phyloP scores from a whole-genome alignment of 2,329 filamentous ascomycete genomes.

The Oidium heveae region DNA sequence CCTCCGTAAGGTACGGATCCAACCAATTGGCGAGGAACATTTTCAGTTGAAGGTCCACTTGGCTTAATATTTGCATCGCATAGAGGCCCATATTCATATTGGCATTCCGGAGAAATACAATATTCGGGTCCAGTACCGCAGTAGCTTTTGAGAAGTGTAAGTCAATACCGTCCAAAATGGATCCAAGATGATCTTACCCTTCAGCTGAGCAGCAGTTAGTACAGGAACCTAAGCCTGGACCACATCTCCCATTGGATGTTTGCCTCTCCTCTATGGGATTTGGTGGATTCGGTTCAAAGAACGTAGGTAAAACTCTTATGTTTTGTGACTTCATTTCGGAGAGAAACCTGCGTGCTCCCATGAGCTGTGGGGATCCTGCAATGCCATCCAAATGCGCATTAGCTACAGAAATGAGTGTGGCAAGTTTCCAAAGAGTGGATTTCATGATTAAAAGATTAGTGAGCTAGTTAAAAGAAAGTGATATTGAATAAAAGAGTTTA shows the following conservation, averaged over 20 bases:
- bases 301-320: conserved; percentile 2
- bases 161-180: neutral
- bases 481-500: no score
- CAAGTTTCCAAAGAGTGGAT: neutral
- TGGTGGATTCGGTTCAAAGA: neutral
- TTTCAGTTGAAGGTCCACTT: conserved; percentile 27
- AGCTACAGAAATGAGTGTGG: conserved; percentile 4
- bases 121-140: conserved; percentile 18
- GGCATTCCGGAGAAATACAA: conserved; percentile 35
- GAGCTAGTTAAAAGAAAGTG: no score
- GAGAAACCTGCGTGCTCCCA: conserved; percentile 10
- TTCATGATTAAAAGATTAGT: neutral
- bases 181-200: conserved; percentile 6
- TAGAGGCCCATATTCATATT: conserved; percentile 31
- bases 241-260: conserved; percentile 7
- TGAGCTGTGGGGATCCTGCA: conserved; percentile 6
- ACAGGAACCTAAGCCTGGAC: conserved; percentile 9
- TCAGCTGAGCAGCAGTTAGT: conserved; percentile 10
- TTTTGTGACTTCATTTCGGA: conserved; percentile 8
- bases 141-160: conserved; percentile 4
- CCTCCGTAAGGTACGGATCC: conserved; percentile 31
- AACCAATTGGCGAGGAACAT: conserved; percentile 22
- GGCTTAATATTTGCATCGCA: conserved; percentile 33
- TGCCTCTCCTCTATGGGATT: conserved; percentile 3
- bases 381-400: conserved; percentile 6